Base-by-base conservation (phyloP, 2,329 filamentous ascomycete genomes). In the Colletotrichum sp. region DNA sequence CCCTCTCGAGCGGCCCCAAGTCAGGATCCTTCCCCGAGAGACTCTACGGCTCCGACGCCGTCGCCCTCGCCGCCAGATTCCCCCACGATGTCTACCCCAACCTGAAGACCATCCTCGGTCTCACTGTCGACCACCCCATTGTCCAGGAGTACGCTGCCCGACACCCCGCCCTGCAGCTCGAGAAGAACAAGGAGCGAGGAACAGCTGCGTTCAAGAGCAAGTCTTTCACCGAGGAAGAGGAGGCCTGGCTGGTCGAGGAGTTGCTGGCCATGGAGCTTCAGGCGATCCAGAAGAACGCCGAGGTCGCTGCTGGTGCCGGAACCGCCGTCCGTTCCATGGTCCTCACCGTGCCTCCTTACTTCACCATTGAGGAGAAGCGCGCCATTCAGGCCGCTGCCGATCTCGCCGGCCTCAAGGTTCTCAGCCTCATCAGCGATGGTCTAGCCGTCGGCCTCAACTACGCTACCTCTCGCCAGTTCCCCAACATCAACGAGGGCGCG, bases 1-100 rank as follows among this genome's bases (percentile, higher is more conserved):
- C 96, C 48, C 89, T 92, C n/a, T 91, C 91, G 80, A 87, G 90
- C 80, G 91, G 90, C 70, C 88, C 91, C 75, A 90, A 91, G 81
- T 88, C 88, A 79, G 93, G 91, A 69, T 86, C 88, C 21, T 98
- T 94, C 83, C 97, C 97, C 52, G 97, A 99, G 86, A 91, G 97
- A 81, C 91, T 94, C 74, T 99, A 98, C 83, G 97, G 97, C 83
- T 94, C 94, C 78, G 96, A 98, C 87, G 96, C 97, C 77, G 89
- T 98, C 81, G 95, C 96, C 76, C 90, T 99, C 71, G 91, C 95
- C 69, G 93, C 95, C 74, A 91, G 97, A 79, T 98, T 97, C 84
- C 96, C 97, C 38, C 92, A 94, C 84, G 96, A 99, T 83, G 95
- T 98, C 79, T 99, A 97, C 87, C 94, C 95, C 70, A 98, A 98